Conservation (phyloP, 2,329 filamentous ascomycete genomes). For the Stenocarpella maydis region DNA sequence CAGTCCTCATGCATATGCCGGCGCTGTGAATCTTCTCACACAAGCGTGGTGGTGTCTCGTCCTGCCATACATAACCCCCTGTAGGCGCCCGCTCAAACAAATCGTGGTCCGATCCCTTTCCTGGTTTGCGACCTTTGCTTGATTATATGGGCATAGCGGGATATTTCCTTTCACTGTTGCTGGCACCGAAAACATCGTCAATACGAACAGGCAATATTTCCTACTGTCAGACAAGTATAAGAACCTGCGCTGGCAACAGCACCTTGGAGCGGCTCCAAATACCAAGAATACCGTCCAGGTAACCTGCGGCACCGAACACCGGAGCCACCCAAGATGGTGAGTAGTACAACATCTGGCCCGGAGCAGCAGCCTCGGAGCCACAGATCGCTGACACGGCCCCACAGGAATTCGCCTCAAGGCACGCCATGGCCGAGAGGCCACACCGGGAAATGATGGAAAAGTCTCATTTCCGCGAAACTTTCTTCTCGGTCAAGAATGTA, state of each 20-base stretch:
- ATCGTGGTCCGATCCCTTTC: constrained; percentile 45
- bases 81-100: constrained; percentile 52
- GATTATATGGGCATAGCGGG: constrained; percentile 46
- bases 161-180: constrained; percentile 43
- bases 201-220: constrained; percentile 36
- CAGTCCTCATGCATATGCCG: constrained; percentile 36
- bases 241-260: constrained; percentile 51
- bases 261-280: constrained; percentile 26
- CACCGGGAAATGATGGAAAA: constrained; percentile 63
- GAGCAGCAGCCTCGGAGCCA: not conserved
- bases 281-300: constrained; percentile 3
- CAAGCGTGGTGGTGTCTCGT: constrained; percentile 29
- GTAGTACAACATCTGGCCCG: constrained; percentile 28
- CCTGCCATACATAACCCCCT: constrained; percentile 57
- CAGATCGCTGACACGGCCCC: constrained; percentile 22
- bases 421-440: constrained; percentile 49
- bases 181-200: constrained; percentile 28
- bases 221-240: constrained; percentile 37
- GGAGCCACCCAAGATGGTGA: constrained; percentile 45
- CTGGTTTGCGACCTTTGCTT: constrained; percentile 52
- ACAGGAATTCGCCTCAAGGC: constrained; percentile 47
- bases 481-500: constrained; percentile 66
- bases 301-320: constrained; percentile 10
- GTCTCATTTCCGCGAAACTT: constrained; percentile 60
- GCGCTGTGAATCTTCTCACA: constrained; percentile 31